phyloP scores from a whole-genome alignment of 371 early-diverging fungal species.

The Syncephalastrum contaminatum region DNA sequence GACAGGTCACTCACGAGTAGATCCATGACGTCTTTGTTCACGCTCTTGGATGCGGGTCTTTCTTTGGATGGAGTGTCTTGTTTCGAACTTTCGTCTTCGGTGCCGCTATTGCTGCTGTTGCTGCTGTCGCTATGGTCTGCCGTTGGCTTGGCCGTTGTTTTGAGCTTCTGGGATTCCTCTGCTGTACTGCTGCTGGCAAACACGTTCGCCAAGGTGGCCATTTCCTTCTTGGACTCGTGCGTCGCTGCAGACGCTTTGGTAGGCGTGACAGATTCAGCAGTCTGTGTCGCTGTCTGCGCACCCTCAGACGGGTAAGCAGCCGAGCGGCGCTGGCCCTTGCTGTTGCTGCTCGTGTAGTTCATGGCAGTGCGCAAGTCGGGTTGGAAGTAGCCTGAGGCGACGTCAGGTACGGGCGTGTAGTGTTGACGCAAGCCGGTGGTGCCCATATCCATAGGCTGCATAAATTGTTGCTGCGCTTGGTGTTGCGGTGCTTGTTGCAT shows the following conservation, averaged over 20 bases:
- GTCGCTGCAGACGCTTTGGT: slow-evolving; percentile 13
- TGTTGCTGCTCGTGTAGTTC: slow-evolving; percentile 33
- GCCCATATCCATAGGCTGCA: slow-evolving; percentile 1
- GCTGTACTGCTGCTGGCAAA: slow-evolving; percentile 17
- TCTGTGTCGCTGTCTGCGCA: slow-evolving; percentile 16
- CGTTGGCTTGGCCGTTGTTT: no score
- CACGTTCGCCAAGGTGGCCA: slow-evolving; percentile 32
- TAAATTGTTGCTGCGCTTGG: slow-evolving; percentile 7
- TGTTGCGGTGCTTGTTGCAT: neutral
- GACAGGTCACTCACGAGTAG: slow-evolving; percentile 15
- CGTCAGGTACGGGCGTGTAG: slow-evolving; percentile 28
- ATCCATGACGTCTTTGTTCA: slow-evolving; percentile 18
- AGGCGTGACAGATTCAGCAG: slow-evolving; percentile 20
- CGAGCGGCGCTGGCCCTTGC: slow-evolving; percentile 3
- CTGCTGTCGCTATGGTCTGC: neutral
- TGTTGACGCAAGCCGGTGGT: slow-evolving; percentile 36
- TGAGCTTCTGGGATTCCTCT: slow-evolving; percentile 3
- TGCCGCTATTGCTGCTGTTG: neutral
- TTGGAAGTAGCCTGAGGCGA: slow-evolving; percentile 22
- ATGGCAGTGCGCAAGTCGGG: slow-evolving; percentile 34
- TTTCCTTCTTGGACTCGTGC: slow-evolving; percentile 32
- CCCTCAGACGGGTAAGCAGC: slow-evolving; percentile 13
- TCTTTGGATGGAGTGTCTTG: slow-evolving; percentile 1
- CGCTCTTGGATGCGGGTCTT: neutral
- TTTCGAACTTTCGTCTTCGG: neutral